Base-by-base conservation (phyloP, 2,329 filamentous ascomycete species). In the Trichoderma pleuroti region DNA sequence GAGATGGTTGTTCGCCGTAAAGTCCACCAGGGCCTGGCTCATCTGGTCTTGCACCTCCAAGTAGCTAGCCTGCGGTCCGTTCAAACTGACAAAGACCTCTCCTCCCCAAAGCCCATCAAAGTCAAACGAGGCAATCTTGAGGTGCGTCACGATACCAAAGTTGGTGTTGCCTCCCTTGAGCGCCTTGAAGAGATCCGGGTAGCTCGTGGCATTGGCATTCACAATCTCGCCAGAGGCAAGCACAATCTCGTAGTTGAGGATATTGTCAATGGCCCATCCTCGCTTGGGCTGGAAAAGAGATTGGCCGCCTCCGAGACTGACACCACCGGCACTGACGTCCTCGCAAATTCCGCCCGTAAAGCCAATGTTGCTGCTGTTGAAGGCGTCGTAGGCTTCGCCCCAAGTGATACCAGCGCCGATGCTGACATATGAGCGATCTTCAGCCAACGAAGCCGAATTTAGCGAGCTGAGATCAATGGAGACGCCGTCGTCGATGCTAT, bases 91-190 rank as follows among this genome's bases (percentile, higher is more conserved):
- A 28, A 63, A 63, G 30, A 69, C 34, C 21, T 62, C 57, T 14
- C 68, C 59, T 30, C 59, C 68, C 46, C 59, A 70, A 7, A 70
- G 42, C n/a, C 60, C 46, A 32, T 63, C 60, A 57, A 64, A 64
- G 32, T 63, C 63, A 85, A 72, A 70, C 0, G 78, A 75, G 18
- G 73, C 66, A 28, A 78, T 42, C 26, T 76, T 74, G 42, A 77
- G 74, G 68, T 70, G 72, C 2, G 80, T 76, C 26, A 77, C 73
- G 34, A 78, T 76, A 57, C 81, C 82, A 66, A 82, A 82, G 73
- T 84, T 85, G 26, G 78, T 78, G 11, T 83, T 83, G 6, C 85
- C 85, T 10, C 83, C 83, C 42, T 81, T 80, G 1, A 85, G 77
- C 4, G 84, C 83, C 73, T 78, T 80, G 74, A 78, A 86, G 0